Percentiles rank a stretch among this genome's conserved stretches.
Evolutionary conservation across 2,329 filamentous ascomycete genomes (phyloP).

Genomic region (Helotiales sp.): DNA sequence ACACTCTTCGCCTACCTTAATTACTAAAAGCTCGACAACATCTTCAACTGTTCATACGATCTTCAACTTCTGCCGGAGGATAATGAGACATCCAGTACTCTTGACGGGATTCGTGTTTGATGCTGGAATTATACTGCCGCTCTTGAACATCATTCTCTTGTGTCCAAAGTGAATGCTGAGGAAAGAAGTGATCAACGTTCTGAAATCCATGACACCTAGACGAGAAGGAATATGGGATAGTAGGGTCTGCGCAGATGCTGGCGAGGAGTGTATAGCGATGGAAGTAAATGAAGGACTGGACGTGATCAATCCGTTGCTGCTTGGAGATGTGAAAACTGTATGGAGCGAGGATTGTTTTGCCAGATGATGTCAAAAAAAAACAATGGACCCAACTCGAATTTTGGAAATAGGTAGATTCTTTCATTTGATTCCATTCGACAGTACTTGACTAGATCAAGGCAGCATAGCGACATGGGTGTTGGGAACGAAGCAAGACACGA

Average conservation of each 20-base stretch:
- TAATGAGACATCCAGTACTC: slow-evolving; percentile 18
- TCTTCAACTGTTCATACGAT: slow-evolving; percentile 25
- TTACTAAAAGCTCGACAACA: neutral
- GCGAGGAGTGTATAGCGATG: slow-evolving; percentile 14
- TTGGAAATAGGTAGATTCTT: neutral
- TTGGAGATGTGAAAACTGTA: no score
- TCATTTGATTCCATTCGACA: neutral
- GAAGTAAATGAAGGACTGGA: neutral
- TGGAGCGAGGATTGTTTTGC: no score
- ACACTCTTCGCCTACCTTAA: slow-evolving; percentile 8
- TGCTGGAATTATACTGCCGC: slow-evolving; percentile 29
- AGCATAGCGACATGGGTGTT: no score
- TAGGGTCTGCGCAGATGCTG: slow-evolving; percentile 21
- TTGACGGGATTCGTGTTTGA: slow-evolving; percentile 35
- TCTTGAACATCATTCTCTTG: slow-evolving; percentile 25
- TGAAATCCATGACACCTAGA: slow-evolving; percentile 29
- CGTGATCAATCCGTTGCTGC: neutral
- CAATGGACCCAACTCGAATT: neutral
- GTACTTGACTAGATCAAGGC: neutral
- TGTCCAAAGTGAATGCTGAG: slow-evolving; percentile 28
- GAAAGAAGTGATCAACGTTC: slow-evolving; percentile 30
- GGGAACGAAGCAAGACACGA: neutral
- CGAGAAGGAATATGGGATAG: slow-evolving; percentile 37
- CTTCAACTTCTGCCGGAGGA: slow-evolving; percentile 16
- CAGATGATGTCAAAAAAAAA: no score